Evolutionary conservation across 2,329 filamentous ascomycete genomes (phyloP), one percentile per base, ranked within the genome.

Genomic region (Grosmannia huntii): DNA sequence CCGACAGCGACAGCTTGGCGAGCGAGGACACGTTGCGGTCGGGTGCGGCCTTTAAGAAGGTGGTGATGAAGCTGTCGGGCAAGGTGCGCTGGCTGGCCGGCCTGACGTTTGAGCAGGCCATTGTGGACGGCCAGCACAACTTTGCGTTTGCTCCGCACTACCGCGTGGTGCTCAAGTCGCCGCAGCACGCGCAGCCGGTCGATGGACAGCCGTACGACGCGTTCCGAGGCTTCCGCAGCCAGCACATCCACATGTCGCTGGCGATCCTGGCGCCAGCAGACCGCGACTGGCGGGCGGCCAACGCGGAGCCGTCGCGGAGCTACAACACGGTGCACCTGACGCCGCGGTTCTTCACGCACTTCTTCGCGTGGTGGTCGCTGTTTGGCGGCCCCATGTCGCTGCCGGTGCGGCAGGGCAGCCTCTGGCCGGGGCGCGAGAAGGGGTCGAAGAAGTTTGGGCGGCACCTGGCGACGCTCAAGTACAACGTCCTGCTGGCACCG

Each of bases 361-460:
- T 99, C 76, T 97, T 91, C 73, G 84, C 85, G 59, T 99, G 94
- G 94, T 97, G 91, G 90, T 92, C 88, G 0, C 83, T 97, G 64
- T 99, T 99, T 71, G 90, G 90, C 10, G 91, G 92, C 1, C 87
- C 92, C 10, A 90, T 97, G 85, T 95, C 92, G 12, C 77, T 99
- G 31, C 95, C 94, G 12, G 87, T 99, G 59, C 89, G 94, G 0
- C 95, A 99, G 73, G 94, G 94, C 19, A 80, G 82, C 53, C 78
- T 99, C 3, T 99, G 91, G 84, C 92, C 91, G 6, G 90, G 90
- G 0, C 81, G 90, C 27, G 94, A 96, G 65, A 96, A 96, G 76
- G 94, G 90, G 52, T 96, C 90, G 76, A 99, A 99, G 74, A 99
- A 99, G 69, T 99, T 99, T 69, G 92, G 92, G 16, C 83, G 94